Base-by-base conservation (phyloP, 164 flowering plant genomes). In the Pachysandra terminalis region DNA sequence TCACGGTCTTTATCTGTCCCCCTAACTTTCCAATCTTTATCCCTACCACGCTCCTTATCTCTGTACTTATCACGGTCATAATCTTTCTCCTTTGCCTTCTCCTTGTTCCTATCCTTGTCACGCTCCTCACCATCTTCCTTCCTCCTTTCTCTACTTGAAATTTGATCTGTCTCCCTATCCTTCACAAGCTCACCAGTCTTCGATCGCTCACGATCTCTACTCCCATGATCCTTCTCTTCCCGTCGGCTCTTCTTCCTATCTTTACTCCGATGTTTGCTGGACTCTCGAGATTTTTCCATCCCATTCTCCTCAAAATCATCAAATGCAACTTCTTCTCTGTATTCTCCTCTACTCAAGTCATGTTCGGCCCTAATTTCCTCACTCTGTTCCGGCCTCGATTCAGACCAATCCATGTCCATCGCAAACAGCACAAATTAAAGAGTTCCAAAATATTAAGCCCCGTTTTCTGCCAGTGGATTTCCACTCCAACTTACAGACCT, bases 161-260 rank as follows among this genome's bases (percentile, higher is more conserved):
- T 40, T 60, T 74, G 61, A 52, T 79, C 85, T 66, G 68, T 71
- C 48, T 79, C 85, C 57, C 71, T 78, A 48, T 76, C 86, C 65
- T 82, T 84, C 0, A 22, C 48, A 28, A 23, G 64, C 53, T 80
- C 81, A 55, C 35, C 69, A 37, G 61, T 45, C 74, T 74, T 83
- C 0, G 79, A 68, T 61, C 78, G 65, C 52, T 81, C 88, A 63
- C 74, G 76, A 62, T 86, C 89, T 72, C 73, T 81, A 66, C 80
- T 77, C 61, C 76, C 75, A 40, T 81, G 81, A 52, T 86, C 90
- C 77, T 79, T 85, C 32, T 85, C 91, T 57, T 85, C 96, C 57
- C 82, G 77, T 14, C 82, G 77, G 19, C 80, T 81, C 80, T 81
- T 88, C 73, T 79, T 84, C 69, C 78, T 72, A 54, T 90, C 90